Base-by-base conservation (phyloP, 805 yeast genomes). In the Barnettozyma siamensis region DNA sequence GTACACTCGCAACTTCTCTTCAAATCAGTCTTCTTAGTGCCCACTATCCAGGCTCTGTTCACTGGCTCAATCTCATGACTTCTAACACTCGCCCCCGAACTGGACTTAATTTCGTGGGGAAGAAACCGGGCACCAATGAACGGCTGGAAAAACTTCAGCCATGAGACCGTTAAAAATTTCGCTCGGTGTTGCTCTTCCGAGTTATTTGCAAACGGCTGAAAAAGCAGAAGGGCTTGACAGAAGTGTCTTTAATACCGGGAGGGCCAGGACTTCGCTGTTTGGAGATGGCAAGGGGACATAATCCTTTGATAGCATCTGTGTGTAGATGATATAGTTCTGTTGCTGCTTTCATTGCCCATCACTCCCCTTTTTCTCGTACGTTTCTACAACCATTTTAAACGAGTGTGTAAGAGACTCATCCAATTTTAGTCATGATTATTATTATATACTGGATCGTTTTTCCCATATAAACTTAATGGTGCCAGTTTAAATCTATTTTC, bases 151-250 rank as follows among this genome's bases (percentile, higher is more conserved):
- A 11, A 8, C 29, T 37, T 37, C 40, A 31, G 40, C 40, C 40
- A 37, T 23, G n/a, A 11, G 29, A 7, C 31, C 17, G 32, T 15
- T 15, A 29, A 13, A 10, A 16, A 18, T 26, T 30, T 31, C 31
- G 17, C 38, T 35, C 40, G 39, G 40, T 40, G 35, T 8, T 24
- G 12, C 12, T 7, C 33, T 35, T 35, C 39, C 39, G 43, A 40
- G 43, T 24, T 20, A 40, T 40, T 40, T 31, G 34, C 24, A 34
- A 39, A 33, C 42, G 42, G 42, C 42, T 39, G 42, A 29, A 30
- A 12, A 29, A 10, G 31, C 31, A 32, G 32, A 7, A 16, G n/a
- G 16, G 6, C 15, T 26, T 35, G 31, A 21, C 31, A 29, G n/a
- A 20, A 12, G 15, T 18, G 17, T 9, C 38, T 28, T n/a, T 21